Conservation (phyloP, 2,329 filamentous ascomycete species). For the Alternaria dauci region DNA sequence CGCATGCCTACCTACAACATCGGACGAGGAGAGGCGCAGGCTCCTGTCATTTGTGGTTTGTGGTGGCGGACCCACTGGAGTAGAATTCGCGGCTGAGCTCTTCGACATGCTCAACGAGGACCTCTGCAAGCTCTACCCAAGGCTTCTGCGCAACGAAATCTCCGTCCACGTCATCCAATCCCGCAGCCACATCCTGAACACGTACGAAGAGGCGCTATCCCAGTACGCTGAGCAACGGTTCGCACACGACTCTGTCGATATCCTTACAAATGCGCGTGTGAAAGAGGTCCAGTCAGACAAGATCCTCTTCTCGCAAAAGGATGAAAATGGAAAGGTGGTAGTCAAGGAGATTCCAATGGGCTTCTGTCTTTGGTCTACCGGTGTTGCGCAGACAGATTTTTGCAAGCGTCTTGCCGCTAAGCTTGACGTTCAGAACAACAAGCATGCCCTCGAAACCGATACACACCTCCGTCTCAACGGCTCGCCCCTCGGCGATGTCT, state of each 20-base stretch:
- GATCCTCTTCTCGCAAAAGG: slow-evolving; percentile 88
- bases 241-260: slow-evolving; percentile 86
- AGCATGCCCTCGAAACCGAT: slow-evolving; percentile 92
- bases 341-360: slow-evolving; percentile 94
- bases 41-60: slow-evolving; percentile 95
- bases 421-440: slow-evolving; percentile 82
- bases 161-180: slow-evolving; percentile 98
- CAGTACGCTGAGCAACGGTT: slow-evolving; percentile 92
- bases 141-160: slow-evolving; percentile 93
- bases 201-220: slow-evolving; percentile 94
- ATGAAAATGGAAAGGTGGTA: slow-evolving; percentile 74
- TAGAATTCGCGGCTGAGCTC: slow-evolving; percentile 96
- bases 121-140: slow-evolving; percentile 76
- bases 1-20: slow-evolving; percentile 90
- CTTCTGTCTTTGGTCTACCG: slow-evolving; percentile 98
- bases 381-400: slow-evolving; percentile 85
- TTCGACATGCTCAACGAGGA: slow-evolving; percentile 98
- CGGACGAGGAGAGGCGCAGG: slow-evolving; percentile 84
- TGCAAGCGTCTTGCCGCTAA: slow-evolving; percentile 79
- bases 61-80: slow-evolving; percentile 93
- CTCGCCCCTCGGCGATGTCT: slow-evolving; percentile 90
- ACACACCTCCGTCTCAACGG: slow-evolving; percentile 89
- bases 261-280: slow-evolving; percentile 91
- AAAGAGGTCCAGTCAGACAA: slow-evolving; percentile 85
- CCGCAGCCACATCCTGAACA: slow-evolving; percentile 93